These are phyloP conservation scores for Xylaria sp. DNA, from an alignment of 2,329 filamentous ascomycete genomes.

Conservation along the genomic window DNA sequence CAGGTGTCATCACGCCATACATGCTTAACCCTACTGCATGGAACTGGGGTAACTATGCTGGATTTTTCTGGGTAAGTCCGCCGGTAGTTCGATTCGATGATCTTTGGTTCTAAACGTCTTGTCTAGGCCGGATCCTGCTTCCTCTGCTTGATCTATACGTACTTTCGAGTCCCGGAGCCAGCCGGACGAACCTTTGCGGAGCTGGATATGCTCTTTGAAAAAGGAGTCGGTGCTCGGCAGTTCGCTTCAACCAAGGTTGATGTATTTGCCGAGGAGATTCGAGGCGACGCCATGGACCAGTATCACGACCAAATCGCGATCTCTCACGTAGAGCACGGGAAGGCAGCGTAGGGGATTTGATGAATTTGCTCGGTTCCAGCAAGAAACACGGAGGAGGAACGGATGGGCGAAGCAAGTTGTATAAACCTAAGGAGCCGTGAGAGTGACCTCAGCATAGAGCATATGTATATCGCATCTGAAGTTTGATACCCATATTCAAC, in stretches of 20 bases:
- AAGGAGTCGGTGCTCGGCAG: conserved; percentile 75
- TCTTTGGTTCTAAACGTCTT: conserved; percentile 3
- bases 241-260: conserved; percentile 71
- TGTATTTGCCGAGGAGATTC: conserved; percentile 65
- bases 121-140: conserved; percentile 77
- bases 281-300: conserved; percentile 59
- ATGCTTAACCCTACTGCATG: conserved; percentile 91
- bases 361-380: not conserved
- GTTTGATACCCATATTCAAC: conserved; percentile 18
- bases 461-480: conserved; percentile 5
- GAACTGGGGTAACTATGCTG: conserved; percentile 88
- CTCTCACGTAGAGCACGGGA: conserved; percentile 42
- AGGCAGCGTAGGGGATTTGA: conserved; percentile 16
- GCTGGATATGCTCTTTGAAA: conserved; percentile 85
- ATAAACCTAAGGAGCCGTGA: not conserved
- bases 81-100: conserved; percentile 18
- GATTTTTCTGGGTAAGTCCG: conserved; percentile 80
- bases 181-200: conserved; percentile 85
- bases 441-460: not conserved
- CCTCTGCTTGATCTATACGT: conserved; percentile 82
- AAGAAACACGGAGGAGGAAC: not conserved
- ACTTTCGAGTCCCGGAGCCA: conserved; percentile 84
- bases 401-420: no score
- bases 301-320: conserved; percentile 58
- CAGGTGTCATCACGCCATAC: conserved; percentile 85